Base-by-base conservation (phyloP, 495 filamentous ascomycete species). In the Recurvomyces mirabilis region DNA sequence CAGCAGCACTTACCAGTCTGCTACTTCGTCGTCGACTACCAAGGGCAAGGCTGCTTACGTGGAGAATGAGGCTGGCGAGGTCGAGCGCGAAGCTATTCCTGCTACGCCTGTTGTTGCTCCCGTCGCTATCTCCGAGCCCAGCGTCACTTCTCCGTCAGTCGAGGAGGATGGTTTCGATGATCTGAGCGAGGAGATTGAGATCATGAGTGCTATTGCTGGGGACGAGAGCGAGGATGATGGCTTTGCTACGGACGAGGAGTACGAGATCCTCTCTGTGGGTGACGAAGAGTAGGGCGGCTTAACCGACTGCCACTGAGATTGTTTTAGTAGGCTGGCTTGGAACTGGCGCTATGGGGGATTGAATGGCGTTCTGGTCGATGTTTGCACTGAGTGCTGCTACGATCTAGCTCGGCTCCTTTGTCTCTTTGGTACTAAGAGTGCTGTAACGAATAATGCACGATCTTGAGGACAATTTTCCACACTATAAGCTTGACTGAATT, bases 191-290 rank as follows among this genome's bases (percentile, higher is more conserved):
- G 82, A 86, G 26, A 71, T 83, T 37, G 82, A 85, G 55, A 75
- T 53, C 53, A 74, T 68, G 46, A 55, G 36, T 41, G 51, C 42
- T 18, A 70, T 45, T 69, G 51, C 22, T 12, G 51, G 39, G 66
- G 74, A 74, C 34, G 81, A 79, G 58, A 54, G 77, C 18, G 70
- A 70, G 17, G 67, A 67, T 31, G 72, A 74, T 39, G 82, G 78
- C 6, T 94, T 93, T 70, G 62, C 93, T 64, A 95, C 93, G 11
- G 91, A 98, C 52, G 91, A 96, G 55, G 91, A 98, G 66, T 98
- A 94, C 55, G 91, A 98, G 51, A 81, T 96, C 49, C 79, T 96
- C 21, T 85, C 93, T 66, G 93, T 87, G 18, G 93, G 84, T 47
- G 93, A 96, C 49, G 87, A 94, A 57, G 91, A 98, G 51, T n/a